These are phyloP conservation scores for Clarireedia sp. DNA, from an alignment of 2,329 filamentous ascomycete genomes.

Conservation along the genomic window DNA sequence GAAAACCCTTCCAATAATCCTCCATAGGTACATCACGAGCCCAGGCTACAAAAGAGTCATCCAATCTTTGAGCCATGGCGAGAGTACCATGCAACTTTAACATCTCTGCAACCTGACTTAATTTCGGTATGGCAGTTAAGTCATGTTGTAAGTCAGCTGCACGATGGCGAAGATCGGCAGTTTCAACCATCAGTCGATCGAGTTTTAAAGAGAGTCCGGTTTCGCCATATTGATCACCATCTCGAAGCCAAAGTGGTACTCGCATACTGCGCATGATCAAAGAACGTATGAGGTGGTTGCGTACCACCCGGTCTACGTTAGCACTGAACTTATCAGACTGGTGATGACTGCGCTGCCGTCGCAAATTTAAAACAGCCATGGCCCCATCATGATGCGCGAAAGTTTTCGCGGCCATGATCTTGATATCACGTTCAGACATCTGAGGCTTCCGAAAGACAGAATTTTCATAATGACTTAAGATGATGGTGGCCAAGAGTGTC, in stretches of 20 bases:
- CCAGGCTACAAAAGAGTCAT: slow-evolving; percentile 8
- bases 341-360: background rate
- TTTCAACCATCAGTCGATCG: slow-evolving; percentile 3
- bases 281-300: background rate
- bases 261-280: background rate
- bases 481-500: slow-evolving; percentile 9
- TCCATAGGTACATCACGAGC: slow-evolving; percentile 7
- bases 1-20: background rate
- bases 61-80: slow-evolving; percentile 5
- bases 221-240: background rate
- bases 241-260: background rate
- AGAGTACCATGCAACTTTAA: background rate
- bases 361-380: background rate
- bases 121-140: background rate
- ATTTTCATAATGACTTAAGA: slow-evolving; percentile 12
- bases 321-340: background rate
- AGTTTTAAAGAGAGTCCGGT: slow-evolving; percentile 4
- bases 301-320: background rate
- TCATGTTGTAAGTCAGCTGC: slow-evolving; percentile 1
- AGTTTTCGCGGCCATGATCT: slow-evolving; percentile 5
- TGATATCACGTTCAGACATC: background rate
- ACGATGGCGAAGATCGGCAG: background rate
- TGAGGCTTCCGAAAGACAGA: background rate
- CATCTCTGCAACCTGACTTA: background rate
- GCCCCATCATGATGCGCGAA: slow-evolving; percentile 8